Conservation (phyloP, 192 early-diverging fungal genomes). For the Coemansia sp. region DNA sequence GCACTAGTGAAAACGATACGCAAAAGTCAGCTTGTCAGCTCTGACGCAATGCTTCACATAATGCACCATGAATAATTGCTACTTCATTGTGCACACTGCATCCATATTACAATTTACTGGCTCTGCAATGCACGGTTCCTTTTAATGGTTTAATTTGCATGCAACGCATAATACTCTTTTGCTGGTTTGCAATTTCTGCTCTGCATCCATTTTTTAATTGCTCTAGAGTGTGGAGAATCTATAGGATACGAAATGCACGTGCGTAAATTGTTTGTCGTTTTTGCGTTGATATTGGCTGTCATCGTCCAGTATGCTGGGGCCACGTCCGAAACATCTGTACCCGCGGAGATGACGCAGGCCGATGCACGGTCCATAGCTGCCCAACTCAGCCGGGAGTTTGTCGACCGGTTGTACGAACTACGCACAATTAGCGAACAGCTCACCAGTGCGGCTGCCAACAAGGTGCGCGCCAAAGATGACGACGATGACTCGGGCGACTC, state of each 20-base stretch:
- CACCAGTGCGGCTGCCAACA: background rate
- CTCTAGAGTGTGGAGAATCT: too few species aligned
- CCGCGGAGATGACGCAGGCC: conserved; percentile 17
- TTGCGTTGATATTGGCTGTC: background rate
- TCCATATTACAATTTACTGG: background rate
- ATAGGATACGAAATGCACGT: background rate
- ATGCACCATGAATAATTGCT: background rate
- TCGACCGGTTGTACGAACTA: conserved; percentile 32
- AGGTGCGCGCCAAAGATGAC: conserved; percentile 24
- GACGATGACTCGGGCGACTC: conserved; percentile 24
- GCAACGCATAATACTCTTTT: background rate
- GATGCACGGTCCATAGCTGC: conserved; percentile 19
- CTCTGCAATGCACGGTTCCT: background rate
- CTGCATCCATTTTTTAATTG: background rate
- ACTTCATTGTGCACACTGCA: background rate
- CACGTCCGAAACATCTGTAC: background rate
- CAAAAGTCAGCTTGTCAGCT: background rate
- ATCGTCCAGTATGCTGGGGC: background rate
- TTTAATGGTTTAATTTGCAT: background rate
- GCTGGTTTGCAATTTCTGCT: background rate
- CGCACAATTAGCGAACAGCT: conserved; percentile 17
- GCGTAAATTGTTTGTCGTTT: background rate
- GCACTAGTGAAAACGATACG: background rate
- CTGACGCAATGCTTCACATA: background rate
- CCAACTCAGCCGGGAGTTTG: conserved; percentile 26